phyloP scores from a whole-genome alignment of 257 asterid genomes.

The Nicotiana obtusifolia region DNA sequence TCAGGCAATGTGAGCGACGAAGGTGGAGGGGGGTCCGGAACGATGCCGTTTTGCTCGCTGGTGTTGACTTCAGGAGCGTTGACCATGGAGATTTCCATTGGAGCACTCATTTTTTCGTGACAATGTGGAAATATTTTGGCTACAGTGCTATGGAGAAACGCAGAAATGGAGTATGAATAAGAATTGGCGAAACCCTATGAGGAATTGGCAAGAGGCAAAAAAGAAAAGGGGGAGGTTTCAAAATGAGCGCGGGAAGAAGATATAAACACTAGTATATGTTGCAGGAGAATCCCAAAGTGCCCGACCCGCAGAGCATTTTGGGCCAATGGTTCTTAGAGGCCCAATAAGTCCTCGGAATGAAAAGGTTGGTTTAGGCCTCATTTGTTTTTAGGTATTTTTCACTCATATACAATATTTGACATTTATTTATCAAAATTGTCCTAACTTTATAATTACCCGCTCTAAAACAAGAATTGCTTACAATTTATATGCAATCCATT shows the following conservation, averaged over 20 bases:
- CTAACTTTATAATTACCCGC: too few relatives aligned
- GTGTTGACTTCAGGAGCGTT: slow-evolving; percentile 30
- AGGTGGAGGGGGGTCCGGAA: slow-evolving; percentile 39
- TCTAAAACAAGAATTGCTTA: too few relatives aligned
- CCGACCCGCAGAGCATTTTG: background rate
- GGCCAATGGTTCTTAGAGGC: background rate
- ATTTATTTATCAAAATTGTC: too few relatives aligned
- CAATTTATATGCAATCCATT: too few relatives aligned
- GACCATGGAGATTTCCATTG: slow-evolving; percentile 70
- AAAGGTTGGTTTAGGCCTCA: too few relatives aligned
- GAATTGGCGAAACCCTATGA: slow-evolving; percentile 11
- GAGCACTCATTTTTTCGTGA: slow-evolving; percentile 53
- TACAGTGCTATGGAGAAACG: background rate
- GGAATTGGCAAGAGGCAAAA: background rate
- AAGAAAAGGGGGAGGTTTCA: background rate
- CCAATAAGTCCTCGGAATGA: too few relatives aligned
- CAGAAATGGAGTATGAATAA: background rate
- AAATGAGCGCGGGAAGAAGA: slow-evolving; percentile 6
- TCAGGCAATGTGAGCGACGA: slow-evolving; percentile 25
- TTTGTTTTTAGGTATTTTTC: too few relatives aligned
- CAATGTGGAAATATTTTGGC: slow-evolving; percentile 17
- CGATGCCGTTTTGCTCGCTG: slow-evolving; percentile 35
- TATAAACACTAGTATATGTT: background rate
- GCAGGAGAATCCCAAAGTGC: background rate
- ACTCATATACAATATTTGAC: too few relatives aligned